Evolutionary conservation across 2,329 filamentous ascomycete genomes (phyloP).

Genomic region (Arthrobotrys sinensis): DNA sequence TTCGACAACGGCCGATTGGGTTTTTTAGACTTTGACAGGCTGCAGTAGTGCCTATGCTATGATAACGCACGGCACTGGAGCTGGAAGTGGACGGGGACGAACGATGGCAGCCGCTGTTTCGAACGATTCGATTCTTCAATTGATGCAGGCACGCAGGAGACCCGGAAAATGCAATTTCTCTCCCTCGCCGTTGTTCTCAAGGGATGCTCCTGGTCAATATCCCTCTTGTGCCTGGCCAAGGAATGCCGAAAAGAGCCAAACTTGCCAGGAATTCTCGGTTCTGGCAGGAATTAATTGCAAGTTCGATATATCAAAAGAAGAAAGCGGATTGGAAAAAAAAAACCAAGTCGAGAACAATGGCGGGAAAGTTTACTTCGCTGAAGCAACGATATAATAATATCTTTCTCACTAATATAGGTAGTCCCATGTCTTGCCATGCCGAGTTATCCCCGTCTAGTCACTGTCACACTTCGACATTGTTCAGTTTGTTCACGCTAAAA

Average conservation of each 20-base stretch:
- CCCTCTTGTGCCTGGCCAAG: slow-evolving; percentile 21
- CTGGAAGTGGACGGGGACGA: neutral
- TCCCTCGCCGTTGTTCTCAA: slow-evolving; percentile 14
- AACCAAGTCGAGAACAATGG: neutral
- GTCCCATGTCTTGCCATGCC: slow-evolving; percentile 16
- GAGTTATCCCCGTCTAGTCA: slow-evolving; percentile 15
- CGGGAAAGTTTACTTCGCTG: slow-evolving; percentile 32
- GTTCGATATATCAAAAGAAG: slow-evolving; percentile 19
- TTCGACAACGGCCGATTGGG: slow-evolving; percentile 5
- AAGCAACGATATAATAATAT: slow-evolving; percentile 8
- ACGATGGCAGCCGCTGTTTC: slow-evolving; percentile 1
- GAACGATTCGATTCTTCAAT: slow-evolving; percentile 2
- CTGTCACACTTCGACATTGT: slow-evolving; percentile 11
- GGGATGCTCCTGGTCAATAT: slow-evolving; percentile 26
- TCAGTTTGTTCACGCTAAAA: slow-evolving; percentile 9
- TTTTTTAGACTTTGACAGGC: slow-evolving; percentile 31
- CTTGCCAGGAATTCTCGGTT: slow-evolving; percentile 41
- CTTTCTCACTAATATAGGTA: slow-evolving; percentile 19
- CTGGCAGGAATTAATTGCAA: slow-evolving; percentile 19
- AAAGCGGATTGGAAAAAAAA: slow-evolving; percentile 25
- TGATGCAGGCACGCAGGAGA: slow-evolving; percentile 12
- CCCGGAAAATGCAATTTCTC: slow-evolving; percentile 12
- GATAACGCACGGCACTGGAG: neutral
- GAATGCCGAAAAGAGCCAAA: slow-evolving; percentile 36
- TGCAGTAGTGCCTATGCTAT: slow-evolving; percentile 1